phyloP scores from a whole-genome alignment of 2,329 filamentous ascomycete genomes.

The Aspergillus cejpii region DNA sequence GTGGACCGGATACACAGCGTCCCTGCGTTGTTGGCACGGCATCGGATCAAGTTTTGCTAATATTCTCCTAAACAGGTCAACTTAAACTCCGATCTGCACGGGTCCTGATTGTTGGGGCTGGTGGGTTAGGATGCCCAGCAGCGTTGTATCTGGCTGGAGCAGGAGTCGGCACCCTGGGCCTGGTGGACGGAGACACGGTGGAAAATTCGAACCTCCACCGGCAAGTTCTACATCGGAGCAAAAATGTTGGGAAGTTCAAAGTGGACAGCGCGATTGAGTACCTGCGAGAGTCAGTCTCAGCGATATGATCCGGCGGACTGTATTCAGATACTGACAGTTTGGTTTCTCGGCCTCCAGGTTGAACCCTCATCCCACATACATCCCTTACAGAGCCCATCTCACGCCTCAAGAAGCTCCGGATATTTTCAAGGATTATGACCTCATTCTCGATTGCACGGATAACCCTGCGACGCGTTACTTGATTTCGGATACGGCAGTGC shows the following conservation, averaged over 20 bases:
- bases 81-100: conserved; percentile 61
- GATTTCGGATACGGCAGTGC: conserved; percentile 80
- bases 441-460: conserved; percentile 93
- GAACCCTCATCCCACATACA: conserved; percentile 64
- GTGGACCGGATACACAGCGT: conserved; percentile 4
- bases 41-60: conserved; percentile 5
- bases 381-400: conserved; percentile 58
- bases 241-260: conserved; percentile 66
- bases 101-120: conserved; percentile 77
- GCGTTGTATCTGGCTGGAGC: conserved; percentile 88
- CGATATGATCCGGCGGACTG: no score
- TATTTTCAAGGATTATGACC: conserved; percentile 65
- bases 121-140: conserved; percentile 85
- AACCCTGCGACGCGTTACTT: conserved; percentile 87
- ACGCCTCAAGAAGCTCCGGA: conserved; percentile 60
- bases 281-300: conserved; percentile 46
- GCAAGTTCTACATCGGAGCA: conserved; percentile 72
- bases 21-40: neutral
- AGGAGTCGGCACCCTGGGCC: conserved; percentile 72
- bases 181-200: conserved; percentile 82
- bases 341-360: conserved; percentile 44
- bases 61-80: conserved; percentile 55
- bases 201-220: conserved; percentile 88
- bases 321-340: conserved; percentile 9
- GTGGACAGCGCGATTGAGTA: conserved; percentile 67